Evolutionary conservation across 305 asterid species (phyloP), one percentile per base, ranked within the genome.

Genomic region (Solanum hybrid): DNA sequence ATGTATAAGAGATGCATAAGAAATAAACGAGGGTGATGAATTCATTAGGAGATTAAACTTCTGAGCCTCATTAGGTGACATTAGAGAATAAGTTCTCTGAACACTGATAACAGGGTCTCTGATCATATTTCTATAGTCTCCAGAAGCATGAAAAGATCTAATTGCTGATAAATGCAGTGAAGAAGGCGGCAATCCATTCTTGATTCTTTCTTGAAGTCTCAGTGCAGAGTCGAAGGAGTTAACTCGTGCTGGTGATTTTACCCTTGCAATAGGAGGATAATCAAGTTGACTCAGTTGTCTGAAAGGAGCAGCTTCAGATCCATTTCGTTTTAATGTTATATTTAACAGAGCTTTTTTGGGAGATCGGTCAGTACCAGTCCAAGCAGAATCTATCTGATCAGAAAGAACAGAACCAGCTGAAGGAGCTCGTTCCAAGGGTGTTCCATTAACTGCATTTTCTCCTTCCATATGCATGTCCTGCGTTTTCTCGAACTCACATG

Each of bases 221-320:
- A 94, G 94, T 78, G 97, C 99, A 89, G 99, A 98, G 92, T 97
- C 99, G 5, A 98, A 98, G 41, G 99, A 98, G 83, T 93, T 92
- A 76, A 95, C 97, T 93, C 99, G 93, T 37, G 97, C 36, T 4
- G 98, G 97, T 79, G 90, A 90, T 90, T 91, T 88, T 73, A 93
- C 61, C 92, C 93, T 93, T 89, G 93, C 92, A 11, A 93, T 13
- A 73, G 93, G 78, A 5, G 93, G 95, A 88, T 83, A 90, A 2
- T 94, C 96, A 27, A 41, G 90, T 88, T 86, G 91, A 89, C 87
- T 89, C 34, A 86, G 70, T 39, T 79, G 93, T 82, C 90, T 24
- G 87, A 89, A 85, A 15, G 93, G 31, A 45, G 89, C 88, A 22
- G 91, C 65, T 90, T 91, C 96, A 6, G 93, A 82, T 32, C 51